Conservation (phyloP, 495 filamentous ascomycete genomes). For the Cercophora samala region DNA sequence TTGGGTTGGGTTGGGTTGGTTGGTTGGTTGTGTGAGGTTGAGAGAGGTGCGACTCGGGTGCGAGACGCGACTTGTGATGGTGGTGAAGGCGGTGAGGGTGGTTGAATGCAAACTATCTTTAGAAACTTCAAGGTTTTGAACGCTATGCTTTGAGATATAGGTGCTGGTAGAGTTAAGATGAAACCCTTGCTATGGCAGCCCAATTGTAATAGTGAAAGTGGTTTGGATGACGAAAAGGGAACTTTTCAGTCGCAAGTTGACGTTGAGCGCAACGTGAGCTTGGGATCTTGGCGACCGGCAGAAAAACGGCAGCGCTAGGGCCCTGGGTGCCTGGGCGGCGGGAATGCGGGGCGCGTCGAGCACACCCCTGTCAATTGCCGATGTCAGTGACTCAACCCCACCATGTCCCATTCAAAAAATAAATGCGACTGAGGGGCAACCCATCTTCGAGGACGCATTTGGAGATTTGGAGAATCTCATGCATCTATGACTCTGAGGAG, state of each 20-base stretch:
- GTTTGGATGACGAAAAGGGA: background rate
- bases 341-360: constrained; percentile 2
- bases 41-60: background rate
- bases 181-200: background rate
- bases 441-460: background rate
- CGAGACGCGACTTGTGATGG: background rate
- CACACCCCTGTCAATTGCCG: background rate
- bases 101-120: no score
- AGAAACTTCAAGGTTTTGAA: no score
- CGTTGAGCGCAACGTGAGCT: background rate
- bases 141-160: no score
- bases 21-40: background rate
- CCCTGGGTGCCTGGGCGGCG: background rate
- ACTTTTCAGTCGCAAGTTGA: background rate
- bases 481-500: background rate
- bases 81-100: background rate
- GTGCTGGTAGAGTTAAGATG: no score
- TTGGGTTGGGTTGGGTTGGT: constrained; percentile 9
- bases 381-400: constrained; percentile 21
- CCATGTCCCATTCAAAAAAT: constrained; percentile 4
- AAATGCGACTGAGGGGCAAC: background rate
- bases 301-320: background rate
- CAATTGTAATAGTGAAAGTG: background rate
- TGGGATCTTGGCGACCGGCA: background rate
- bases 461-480: background rate